Percentiles rank a stretch among this genome's conserved stretches.
phyloP scores from a whole-genome alignment of 768 basidiomycete species.

The Russula compacta region DNA sequence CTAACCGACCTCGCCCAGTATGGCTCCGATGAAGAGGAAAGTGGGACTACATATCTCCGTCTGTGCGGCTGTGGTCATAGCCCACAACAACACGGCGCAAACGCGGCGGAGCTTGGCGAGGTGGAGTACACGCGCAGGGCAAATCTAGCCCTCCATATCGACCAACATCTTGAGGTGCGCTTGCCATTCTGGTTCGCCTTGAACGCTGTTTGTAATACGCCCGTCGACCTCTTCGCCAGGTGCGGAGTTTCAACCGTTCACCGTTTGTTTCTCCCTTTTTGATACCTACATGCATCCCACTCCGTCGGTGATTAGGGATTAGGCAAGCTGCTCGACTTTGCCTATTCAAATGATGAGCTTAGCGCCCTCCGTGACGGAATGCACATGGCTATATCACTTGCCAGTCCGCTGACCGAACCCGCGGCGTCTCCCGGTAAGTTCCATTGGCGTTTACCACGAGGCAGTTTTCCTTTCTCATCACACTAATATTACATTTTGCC shows the following conservation, averaged over 20 bases:
- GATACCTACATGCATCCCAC: background rate
- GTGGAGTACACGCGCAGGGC: slow-evolving; percentile 64
- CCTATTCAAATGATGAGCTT: slow-evolving; percentile 64
- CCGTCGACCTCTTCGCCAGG: slow-evolving; percentile 7
- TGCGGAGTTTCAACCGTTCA: slow-evolving; percentile 20
- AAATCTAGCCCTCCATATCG: slow-evolving; percentile 68
- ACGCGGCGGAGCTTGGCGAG: slow-evolving; percentile 43
- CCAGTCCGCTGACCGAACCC: slow-evolving; percentile 38
- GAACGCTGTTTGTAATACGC: slow-evolving; percentile 2
- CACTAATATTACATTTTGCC: slow-evolving; percentile 7
- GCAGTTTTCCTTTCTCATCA: slow-evolving; percentile 18
- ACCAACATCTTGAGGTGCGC: slow-evolving; percentile 72
- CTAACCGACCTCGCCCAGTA: slow-evolving; percentile 53
- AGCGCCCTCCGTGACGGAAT: slow-evolving; percentile 63
- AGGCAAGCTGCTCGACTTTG: slow-evolving; percentile 70
- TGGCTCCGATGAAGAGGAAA: slow-evolving; percentile 62
- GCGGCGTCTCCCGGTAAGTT: slow-evolving; percentile 46
- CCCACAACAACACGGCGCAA: slow-evolving; percentile 56
- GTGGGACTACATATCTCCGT: slow-evolving; percentile 42
- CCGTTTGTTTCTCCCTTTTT: background rate
- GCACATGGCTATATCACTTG: slow-evolving; percentile 41
- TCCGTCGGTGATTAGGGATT: slow-evolving; percentile 45
- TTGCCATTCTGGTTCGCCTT: slow-evolving; percentile 1
- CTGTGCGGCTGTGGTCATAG: slow-evolving; percentile 64
- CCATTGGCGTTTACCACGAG: slow-evolving; percentile 18